Evolutionary conservation across 495 filamentous ascomycete genomes (phyloP).

Genomic region (Daldinia grandis): DNA sequence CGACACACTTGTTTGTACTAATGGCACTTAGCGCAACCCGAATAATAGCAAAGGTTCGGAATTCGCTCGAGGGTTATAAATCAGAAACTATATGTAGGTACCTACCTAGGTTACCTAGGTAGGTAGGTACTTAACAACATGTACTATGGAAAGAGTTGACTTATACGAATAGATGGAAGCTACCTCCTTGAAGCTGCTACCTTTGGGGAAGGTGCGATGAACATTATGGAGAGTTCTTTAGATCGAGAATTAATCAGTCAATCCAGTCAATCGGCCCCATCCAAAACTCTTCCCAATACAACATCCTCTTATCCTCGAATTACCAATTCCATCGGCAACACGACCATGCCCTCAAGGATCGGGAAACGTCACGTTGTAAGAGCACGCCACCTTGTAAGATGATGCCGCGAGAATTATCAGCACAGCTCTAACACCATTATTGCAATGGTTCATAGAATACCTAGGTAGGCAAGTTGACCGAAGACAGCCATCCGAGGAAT

Average conservation of each 20-base stretch:
- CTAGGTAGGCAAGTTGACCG: neutral
- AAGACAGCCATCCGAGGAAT: neutral
- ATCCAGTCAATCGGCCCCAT: neutral
- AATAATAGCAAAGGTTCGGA: neutral
- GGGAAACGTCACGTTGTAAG: neutral
- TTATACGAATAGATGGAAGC: too few species aligned
- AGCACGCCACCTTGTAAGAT: neutral
- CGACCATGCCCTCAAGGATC: neutral
- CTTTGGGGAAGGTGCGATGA: neutral
- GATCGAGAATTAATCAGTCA: neutral
- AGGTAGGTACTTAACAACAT: too few species aligned
- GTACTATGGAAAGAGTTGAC: too few species aligned
- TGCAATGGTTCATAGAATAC: neutral
- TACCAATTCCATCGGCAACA: neutral
- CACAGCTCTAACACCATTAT: neutral
- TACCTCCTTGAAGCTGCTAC: neutral
- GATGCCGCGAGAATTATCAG: neutral
- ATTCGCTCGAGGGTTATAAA: neutral
- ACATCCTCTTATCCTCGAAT: neutral
- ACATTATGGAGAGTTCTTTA: neutral
- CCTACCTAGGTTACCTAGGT: too few species aligned
- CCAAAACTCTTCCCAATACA: neutral
- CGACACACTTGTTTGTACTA: too few species aligned
- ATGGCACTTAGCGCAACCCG: too few species aligned
- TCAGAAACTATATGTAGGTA: too few species aligned